Conservation (phyloP, 148 eudicot genomes). For the Cornus suecica region DNA sequence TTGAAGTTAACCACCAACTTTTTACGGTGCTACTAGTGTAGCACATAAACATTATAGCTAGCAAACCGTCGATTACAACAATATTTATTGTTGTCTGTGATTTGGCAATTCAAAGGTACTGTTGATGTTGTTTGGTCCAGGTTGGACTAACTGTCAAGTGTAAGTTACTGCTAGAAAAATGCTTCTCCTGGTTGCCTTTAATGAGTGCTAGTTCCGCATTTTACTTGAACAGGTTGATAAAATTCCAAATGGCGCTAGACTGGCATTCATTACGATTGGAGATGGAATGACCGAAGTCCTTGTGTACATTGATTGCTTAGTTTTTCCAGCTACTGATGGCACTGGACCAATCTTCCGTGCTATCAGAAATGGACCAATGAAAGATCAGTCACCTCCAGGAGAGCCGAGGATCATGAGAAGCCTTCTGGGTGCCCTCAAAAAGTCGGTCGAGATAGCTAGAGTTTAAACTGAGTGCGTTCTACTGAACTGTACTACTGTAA, state of each 20-base stretch:
- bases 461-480: constrained; percentile 16
- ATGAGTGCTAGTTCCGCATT: not conserved
- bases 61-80: no score
- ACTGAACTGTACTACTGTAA: not conserved
- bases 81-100: no score
- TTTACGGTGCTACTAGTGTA: no score
- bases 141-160: not conserved
- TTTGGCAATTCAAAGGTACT: no score
- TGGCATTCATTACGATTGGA: constrained; percentile 70
- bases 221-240: constrained; percentile 71
- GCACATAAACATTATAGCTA: no score
- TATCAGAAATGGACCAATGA: constrained; percentile 58
- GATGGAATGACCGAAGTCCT: constrained; percentile 54
- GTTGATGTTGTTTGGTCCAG: not conserved
- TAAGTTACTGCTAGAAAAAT: not conserved
- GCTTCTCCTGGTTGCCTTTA: not conserved
- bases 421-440: constrained; percentile 65
- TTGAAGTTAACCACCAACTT: no score
- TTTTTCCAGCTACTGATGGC: constrained; percentile 44
- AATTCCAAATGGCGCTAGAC: constrained; percentile 76
- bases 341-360: constrained; percentile 62
- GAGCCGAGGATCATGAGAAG: constrained; percentile 92
- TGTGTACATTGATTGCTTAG: constrained; percentile 77
- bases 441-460: constrained; percentile 67
- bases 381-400: constrained; percentile 67